A percentile compares a stretch with the other conserved stretches of the same genome.
These are phyloP conservation scores for Globisporangium splendens DNA, from an alignment of 352 stramenopile species.

Conservation along the genomic window DNA sequence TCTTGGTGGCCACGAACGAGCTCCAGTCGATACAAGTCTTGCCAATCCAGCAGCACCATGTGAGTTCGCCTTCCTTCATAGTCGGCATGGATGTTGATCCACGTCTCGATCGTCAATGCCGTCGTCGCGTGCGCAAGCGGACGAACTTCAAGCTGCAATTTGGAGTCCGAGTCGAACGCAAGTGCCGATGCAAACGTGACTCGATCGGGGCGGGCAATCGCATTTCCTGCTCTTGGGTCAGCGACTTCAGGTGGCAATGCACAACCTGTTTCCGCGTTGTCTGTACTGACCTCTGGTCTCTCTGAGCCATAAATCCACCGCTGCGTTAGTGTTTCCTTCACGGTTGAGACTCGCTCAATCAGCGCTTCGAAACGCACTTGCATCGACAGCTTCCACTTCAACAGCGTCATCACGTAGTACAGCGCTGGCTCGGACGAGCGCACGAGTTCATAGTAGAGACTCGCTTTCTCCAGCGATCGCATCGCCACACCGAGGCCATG, in stretches of 20 bases:
- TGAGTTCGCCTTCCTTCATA: not conserved
- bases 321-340: not conserved
- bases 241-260: too few species aligned
- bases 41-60: constrained; percentile 29
- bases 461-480: constrained; percentile 9
- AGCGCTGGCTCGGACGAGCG: constrained; percentile 14
- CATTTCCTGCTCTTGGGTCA: constrained; percentile 10
- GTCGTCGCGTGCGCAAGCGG: constrained; percentile 17
- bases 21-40: constrained; percentile 32
- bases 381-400: constrained; percentile 26
- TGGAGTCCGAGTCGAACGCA: constrained; percentile 19
- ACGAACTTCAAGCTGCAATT: constrained; percentile 17
- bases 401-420: constrained; percentile 20
- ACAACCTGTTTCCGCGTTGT: too few species aligned
- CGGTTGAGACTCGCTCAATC: not conserved
- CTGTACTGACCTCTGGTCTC: too few species aligned
- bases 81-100: constrained; percentile 27
- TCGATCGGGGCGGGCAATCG: constrained; percentile 1
- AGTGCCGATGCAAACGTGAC: constrained; percentile 22
- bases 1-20: constrained; percentile 9
- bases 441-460: constrained; percentile 25
- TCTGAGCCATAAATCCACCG: too few species aligned
- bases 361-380: constrained; percentile 5
- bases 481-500: constrained; percentile 29
- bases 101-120: constrained; percentile 40